A percentile compares a stretch with the other conserved stretches of the same genome.
Evolutionary conservation across 1,139 yeast genomes (phyloP).

Genomic region (Blastobotrys serpentis): DNA sequence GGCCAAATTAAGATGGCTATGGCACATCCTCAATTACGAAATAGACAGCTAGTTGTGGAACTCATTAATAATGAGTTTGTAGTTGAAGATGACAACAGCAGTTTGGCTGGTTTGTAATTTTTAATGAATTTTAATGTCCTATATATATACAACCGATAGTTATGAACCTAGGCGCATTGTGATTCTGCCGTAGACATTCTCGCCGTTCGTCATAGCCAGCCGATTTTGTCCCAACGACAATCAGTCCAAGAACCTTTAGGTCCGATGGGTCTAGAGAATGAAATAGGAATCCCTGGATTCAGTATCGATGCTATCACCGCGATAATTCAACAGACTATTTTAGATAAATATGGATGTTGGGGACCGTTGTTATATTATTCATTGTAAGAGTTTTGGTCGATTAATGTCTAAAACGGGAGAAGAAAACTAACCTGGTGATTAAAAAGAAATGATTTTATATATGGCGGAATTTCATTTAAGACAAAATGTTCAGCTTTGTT

Average conservation of each 20-base stretch:
- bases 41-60: constrained; percentile 55
- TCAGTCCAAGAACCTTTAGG: background rate
- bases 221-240: background rate
- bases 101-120: constrained; percentile 30
- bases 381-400: constrained; percentile 8
- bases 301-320: constrained; percentile 21
- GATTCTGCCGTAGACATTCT: no score
- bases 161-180: constrained; percentile 3
- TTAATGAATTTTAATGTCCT: constrained; percentile 4
- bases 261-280: constrained; percentile 2
- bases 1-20: constrained; percentile 52
- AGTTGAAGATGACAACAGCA: constrained; percentile 34
- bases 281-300: background rate
- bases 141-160: constrained; percentile 2
- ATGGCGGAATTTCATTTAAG: background rate
- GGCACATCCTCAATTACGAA: constrained; percentile 70
- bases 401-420: no score
- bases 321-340: constrained; percentile 23
- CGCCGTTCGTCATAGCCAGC: no score
- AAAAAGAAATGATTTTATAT: background rate
- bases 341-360: constrained; percentile 29
- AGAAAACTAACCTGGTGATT: no score
- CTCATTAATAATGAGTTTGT: constrained; percentile 38
- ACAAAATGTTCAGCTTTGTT: constrained; percentile 10
- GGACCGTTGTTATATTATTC: constrained; percentile 18